Conservation (phyloP, 2,329 filamentous ascomycete genomes). For the Aspergillus brunneoviolaceus region DNA sequence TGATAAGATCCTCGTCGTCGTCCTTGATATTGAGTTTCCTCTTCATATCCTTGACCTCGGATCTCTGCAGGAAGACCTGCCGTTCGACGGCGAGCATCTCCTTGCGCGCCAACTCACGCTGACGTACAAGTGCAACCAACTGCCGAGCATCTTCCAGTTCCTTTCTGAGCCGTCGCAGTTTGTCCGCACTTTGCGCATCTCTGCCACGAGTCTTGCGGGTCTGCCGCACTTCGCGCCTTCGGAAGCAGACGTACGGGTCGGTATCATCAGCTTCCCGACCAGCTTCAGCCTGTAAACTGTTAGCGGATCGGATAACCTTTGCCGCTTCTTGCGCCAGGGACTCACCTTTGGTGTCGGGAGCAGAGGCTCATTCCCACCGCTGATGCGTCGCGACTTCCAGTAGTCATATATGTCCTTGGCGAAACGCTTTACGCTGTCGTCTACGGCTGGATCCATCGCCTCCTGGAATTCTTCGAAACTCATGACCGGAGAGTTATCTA, state of each 20-base stretch:
- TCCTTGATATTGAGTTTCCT: conserved; percentile 83
- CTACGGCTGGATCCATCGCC: conserved; percentile 60
- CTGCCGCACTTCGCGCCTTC: conserved; percentile 88
- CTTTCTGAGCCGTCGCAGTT: conserved; percentile 83
- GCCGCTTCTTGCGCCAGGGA: neutral
- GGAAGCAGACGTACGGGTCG: conserved; percentile 97
- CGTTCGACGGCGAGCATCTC: conserved; percentile 74
- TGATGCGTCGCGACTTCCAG: conserved; percentile 73
- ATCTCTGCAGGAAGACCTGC: conserved; percentile 77
- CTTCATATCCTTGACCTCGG: conserved; percentile 83
- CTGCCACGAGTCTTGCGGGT: conserved; percentile 91
- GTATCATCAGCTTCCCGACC: conserved; percentile 92
- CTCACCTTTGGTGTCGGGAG: conserved; percentile 72
- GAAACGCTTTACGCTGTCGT: conserved; percentile 56
- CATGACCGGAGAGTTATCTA: conserved; percentile 81
- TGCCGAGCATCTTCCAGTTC: conserved; percentile 88
- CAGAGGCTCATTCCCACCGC: conserved; percentile 67
- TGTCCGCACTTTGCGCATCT: conserved; percentile 91
- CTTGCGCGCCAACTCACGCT: conserved; percentile 76
- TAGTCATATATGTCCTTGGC: conserved; percentile 84
- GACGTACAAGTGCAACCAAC: conserved; percentile 72
- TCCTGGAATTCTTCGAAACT: conserved; percentile 73
- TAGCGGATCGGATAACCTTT: conserved; percentile 13
- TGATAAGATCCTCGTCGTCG: conserved; percentile 91
- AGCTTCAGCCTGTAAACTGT: conserved; percentile 67